Percentiles rank a stretch among this genome's conserved stretches.
Conservation (phyloP, 352 stramenopile genomes). For the Pythium scleroteichum region DNA sequence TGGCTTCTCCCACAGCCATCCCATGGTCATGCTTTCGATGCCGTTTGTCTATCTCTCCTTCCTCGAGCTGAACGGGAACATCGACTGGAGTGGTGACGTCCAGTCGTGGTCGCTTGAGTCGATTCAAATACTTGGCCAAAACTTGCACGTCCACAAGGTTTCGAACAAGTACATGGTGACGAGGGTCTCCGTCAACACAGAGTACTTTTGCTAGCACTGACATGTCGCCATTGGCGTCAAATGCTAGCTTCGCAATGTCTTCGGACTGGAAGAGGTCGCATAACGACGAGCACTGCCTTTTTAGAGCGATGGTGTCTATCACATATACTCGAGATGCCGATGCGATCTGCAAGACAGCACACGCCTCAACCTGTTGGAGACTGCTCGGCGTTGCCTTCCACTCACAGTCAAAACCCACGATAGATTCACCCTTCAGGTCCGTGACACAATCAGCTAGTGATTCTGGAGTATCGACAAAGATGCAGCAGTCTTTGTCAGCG, state of each 20-base stretch:
- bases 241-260: conserved; percentile 66
- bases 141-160: conserved; percentile 59
- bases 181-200: background rate
- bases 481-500: conserved; percentile 44
- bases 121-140: conserved; percentile 29
- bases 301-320: conserved; percentile 58
- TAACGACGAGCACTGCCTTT: conserved; percentile 32
- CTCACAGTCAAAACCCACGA: conserved; percentile 79
- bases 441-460: conserved; percentile 36
- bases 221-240: conserved; percentile 69
- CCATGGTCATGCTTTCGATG: background rate
- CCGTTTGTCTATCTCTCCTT: conserved; percentile 3
- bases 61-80: background rate
- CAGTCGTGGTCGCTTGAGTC: background rate
- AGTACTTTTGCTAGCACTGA: conserved; percentile 56
- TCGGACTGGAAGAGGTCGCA: conserved; percentile 46
- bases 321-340: conserved; percentile 60
- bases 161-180: background rate
- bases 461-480: conserved; percentile 59
- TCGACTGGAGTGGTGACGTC: background rate
- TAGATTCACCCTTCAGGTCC: conserved; percentile 41
- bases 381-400: conserved; percentile 56
- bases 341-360: conserved; percentile 69
- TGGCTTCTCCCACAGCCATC: background rate
- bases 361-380: conserved; percentile 31